These are phyloP conservation scores for Gossypium rotundifolium DNA, from an alignment of 345 rosid genomes.

Conservation along the genomic window DNA sequence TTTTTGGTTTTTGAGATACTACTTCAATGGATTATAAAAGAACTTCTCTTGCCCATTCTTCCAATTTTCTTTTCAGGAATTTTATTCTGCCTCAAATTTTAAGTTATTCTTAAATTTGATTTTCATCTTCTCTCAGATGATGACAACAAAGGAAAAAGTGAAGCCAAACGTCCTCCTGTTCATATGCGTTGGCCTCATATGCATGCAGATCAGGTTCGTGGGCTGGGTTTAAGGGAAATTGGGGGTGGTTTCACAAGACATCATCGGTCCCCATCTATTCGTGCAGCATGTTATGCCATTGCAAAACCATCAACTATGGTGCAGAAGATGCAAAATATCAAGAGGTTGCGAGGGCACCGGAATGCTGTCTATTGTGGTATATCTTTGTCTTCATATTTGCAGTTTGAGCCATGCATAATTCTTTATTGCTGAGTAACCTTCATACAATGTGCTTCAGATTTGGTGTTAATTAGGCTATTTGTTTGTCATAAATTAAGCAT, in stretches of 20 bases:
- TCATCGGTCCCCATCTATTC: constrained; percentile 91
- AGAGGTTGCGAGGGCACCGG: constrained; percentile 89
- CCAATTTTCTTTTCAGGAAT: not conserved
- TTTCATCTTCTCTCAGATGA: constrained; percentile 40
- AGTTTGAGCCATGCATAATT: not conserved
- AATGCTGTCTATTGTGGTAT: constrained; percentile 99
- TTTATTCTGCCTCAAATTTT: not conserved
- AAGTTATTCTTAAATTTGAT: constrained; percentile 13
- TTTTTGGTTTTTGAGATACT: not conserved
- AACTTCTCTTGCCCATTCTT: not conserved
- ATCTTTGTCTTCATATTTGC: constrained; percentile 3
- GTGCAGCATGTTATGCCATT: constrained; percentile 90
- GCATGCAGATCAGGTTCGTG: constrained; percentile 86
- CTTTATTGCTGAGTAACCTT: not conserved
- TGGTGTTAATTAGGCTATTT: not conserved
- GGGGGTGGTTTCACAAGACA: constrained; percentile 98
- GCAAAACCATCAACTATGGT: constrained; percentile 93
- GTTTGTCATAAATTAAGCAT: constrained; percentile 1
- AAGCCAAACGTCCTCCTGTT: constrained; percentile 43
- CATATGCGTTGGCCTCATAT: constrained; percentile 96
- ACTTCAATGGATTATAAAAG: not conserved
- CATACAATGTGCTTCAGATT: not conserved
- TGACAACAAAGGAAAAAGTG: constrained; percentile 30
- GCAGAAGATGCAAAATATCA: constrained; percentile 90
- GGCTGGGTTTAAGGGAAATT: constrained; percentile 82